Evolutionary conservation across 2,329 filamentous ascomycete species (phyloP).

Genomic region (Periglandula ipomoeae): DNA sequence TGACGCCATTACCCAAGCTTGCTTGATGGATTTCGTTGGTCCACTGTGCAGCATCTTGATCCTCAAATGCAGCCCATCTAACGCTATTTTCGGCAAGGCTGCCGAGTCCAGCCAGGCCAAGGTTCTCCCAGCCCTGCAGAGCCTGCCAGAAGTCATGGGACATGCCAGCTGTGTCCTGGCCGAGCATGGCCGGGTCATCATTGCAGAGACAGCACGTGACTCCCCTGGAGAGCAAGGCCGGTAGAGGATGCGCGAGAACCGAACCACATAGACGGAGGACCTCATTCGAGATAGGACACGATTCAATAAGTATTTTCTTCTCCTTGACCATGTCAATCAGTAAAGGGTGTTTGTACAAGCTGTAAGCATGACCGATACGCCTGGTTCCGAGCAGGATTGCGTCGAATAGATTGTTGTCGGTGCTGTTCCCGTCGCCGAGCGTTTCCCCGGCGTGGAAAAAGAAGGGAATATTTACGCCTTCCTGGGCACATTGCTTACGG

Average conservation of each 20-base stretch:
- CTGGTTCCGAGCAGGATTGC: slow-evolving; percentile 78
- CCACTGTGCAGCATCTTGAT: slow-evolving; percentile 65
- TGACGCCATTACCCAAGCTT: slow-evolving; percentile 58
- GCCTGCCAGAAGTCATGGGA: slow-evolving; percentile 91
- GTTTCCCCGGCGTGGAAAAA: slow-evolving; percentile 94
- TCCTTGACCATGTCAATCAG: slow-evolving; percentile 84
- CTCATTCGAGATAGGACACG: slow-evolving; percentile 86
- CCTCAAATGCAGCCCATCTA: slow-evolving; percentile 81
- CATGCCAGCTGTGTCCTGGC: slow-evolving; percentile 72
- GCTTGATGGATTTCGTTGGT: slow-evolving; percentile 62
- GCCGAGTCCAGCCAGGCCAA: slow-evolving; percentile 78
- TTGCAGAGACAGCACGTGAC: slow-evolving; percentile 80
- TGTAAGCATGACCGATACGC: slow-evolving; percentile 83
- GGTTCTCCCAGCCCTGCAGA: slow-evolving; percentile 82
- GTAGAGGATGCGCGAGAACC: slow-evolving; percentile 70
- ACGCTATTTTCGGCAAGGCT: slow-evolving; percentile 89
- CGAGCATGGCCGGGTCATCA: slow-evolving; percentile 83
- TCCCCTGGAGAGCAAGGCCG: slow-evolving; percentile 74
- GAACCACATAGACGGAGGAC: slow-evolving; percentile 70
- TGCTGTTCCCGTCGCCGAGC: slow-evolving; percentile 62
- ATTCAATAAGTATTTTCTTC: slow-evolving; percentile 79
- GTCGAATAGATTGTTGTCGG: slow-evolving; percentile 80
- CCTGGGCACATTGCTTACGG: slow-evolving; percentile 69
- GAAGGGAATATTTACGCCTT: slow-evolving; percentile 77
- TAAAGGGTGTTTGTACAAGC: slow-evolving; percentile 83